These are phyloP conservation scores for Suillus fuscotomentosus DNA, from an alignment of 768 basidiomycete species.

Conservation along the genomic window DNA sequence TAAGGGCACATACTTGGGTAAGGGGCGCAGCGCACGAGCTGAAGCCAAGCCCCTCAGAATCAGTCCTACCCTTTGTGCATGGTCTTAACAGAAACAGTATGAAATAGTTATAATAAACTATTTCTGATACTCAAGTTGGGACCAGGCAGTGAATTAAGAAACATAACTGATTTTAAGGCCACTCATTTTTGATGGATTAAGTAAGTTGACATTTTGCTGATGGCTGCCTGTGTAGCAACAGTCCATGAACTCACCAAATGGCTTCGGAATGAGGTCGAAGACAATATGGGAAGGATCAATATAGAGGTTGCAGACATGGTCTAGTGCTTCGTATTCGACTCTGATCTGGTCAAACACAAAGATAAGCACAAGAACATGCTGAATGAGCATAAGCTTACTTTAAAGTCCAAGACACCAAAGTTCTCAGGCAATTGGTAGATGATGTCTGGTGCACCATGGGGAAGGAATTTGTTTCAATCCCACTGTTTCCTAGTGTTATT, in stretches of 20 bases:
- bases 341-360: neutral
- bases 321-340: neutral
- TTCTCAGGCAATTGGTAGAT: neutral
- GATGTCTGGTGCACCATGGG: neutral
- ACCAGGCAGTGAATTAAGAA: too few species aligned
- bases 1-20: too few species aligned
- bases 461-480: neutral
- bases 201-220: too few species aligned
- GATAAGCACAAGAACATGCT: neutral
- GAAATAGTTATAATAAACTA: too few species aligned
- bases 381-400: neutral
- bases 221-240: slow-evolving; percentile 12
- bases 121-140: too few species aligned
- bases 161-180: too few species aligned
- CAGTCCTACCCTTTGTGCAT: too few species aligned
- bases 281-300: slow-evolving; percentile 11
- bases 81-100: too few species aligned
- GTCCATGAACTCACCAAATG: slow-evolving; percentile 23
- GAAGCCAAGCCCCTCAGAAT: too few species aligned
- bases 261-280: slow-evolving; percentile 34
- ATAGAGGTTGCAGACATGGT: neutral
- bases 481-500: too few species aligned
- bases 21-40: too few species aligned
- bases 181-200: too few species aligned
- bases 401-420: neutral